These are phyloP conservation scores for Croton laevigatus DNA, from an alignment of 441 rosid genomes.

Conservation along the genomic window DNA sequence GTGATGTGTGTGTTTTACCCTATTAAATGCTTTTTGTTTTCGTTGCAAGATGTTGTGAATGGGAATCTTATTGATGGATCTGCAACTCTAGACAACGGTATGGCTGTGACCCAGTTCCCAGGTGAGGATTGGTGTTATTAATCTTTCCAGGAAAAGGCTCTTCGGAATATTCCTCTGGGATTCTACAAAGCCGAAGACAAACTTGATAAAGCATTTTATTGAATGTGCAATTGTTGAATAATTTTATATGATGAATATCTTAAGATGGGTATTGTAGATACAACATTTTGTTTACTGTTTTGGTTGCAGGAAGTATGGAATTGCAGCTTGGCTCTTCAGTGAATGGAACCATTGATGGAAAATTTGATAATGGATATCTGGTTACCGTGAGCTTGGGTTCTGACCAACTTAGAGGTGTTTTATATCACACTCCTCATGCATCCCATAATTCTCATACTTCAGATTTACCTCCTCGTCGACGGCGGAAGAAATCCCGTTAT, in stretches of 20 bases:
- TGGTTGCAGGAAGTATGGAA: slow-evolving; percentile 35
- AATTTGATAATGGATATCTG: slow-evolving; percentile 80
- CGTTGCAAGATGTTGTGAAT: slow-evolving; percentile 26
- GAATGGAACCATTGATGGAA: slow-evolving; percentile 70
- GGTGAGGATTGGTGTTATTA: slow-evolving; percentile 18
- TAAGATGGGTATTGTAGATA: background rate
- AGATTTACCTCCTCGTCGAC: slow-evolving; percentile 39
- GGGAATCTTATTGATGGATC: slow-evolving; percentile 36
- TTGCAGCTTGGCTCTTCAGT: slow-evolving; percentile 56
- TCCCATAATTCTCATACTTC: slow-evolving; percentile 37
- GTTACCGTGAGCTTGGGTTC: slow-evolving; percentile 61
- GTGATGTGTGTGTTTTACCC: background rate
- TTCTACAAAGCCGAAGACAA: no score
- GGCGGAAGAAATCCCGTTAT: slow-evolving; percentile 50
- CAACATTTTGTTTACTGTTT: background rate
- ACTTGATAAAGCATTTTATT: no score
- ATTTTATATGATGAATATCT: background rate
- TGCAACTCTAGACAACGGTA: slow-evolving; percentile 28
- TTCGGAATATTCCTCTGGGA: no score
- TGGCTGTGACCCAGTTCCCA: slow-evolving; percentile 20
- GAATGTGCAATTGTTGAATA: background rate
- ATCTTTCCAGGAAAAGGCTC: background rate
- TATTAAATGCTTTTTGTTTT: slow-evolving; percentile 8
- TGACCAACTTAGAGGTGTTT: slow-evolving; percentile 63
- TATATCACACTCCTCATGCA: slow-evolving; percentile 65